Percentiles rank a stretch among this genome's conserved stretches.
These are phyloP conservation scores for Beta macrorhiza DNA, from an alignment of 179 eudicot genomes.

Conservation along the genomic window DNA sequence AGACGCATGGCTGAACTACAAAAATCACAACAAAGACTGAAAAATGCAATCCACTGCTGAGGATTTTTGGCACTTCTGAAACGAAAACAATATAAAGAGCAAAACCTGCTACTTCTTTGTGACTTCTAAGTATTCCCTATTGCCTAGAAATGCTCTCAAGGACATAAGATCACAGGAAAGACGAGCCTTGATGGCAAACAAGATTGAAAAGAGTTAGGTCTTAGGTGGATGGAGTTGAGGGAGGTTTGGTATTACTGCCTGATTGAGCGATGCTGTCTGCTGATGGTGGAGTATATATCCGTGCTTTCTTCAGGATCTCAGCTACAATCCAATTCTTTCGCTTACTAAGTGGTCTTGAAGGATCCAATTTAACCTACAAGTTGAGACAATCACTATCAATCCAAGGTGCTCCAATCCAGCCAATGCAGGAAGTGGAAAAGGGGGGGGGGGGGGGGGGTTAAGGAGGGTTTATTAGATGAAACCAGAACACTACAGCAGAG, in stretches of 20 bases:
- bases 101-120: constrained; percentile 2
- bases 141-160: neutral
- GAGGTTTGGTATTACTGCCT: constrained; percentile 34
- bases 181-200: neutral
- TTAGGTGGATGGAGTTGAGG: constrained; percentile 34
- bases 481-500: neutral
- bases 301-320: constrained; percentile 83
- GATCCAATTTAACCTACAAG: constrained; percentile 78
- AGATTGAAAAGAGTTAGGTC: constrained; percentile 20
- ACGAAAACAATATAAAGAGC: constrained; percentile 5
- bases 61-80: constrained; percentile 3
- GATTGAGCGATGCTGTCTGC: constrained; percentile 28
- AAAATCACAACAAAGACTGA: neutral
- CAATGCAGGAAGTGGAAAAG: neutral
- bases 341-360: constrained; percentile 92
- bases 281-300: constrained; percentile 63
- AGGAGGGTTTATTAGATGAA: neutral
- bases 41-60: neutral
- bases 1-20: neutral
- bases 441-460: neutral
- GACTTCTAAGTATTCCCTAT: constrained; percentile 16
- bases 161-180: constrained; percentile 1
- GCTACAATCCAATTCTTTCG: constrained; percentile 82
- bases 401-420: neutral
- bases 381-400: neutral